A percentile compares a stretch with the other conserved stretches of the same genome.
Conservation (phyloP, 495 filamentous ascomycete species). For the Aspergillus taichungensis region DNA sequence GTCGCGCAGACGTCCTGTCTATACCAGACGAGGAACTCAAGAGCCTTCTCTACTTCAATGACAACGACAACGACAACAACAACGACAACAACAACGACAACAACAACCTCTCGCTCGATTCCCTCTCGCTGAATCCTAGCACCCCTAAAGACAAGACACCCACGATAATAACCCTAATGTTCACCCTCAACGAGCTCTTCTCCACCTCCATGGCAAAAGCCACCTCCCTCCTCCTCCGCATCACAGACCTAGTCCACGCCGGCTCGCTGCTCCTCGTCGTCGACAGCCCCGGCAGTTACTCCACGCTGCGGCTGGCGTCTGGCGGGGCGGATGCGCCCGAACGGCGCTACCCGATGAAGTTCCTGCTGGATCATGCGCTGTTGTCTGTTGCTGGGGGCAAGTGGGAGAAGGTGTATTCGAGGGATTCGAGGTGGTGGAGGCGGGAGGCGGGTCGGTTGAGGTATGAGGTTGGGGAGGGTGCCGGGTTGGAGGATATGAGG, state of each 20-base stretch:
- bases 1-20: constrained; percentile 54
- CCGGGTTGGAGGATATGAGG: constrained; percentile 79
- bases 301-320: constrained; percentile 58
- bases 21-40: constrained; percentile 32
- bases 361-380: constrained; percentile 79
- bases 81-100: neutral
- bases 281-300: constrained; percentile 90
- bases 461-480: constrained; percentile 63
- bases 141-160: neutral
- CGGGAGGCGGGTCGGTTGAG: constrained; percentile 52
- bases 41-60: constrained; percentile 21
- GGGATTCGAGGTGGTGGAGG: constrained; percentile 78
- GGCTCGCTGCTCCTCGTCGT: constrained; percentile 73
- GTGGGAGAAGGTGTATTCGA: constrained; percentile 64
- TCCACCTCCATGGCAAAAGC: constrained; percentile 61
- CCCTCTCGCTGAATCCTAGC: too few species aligned
- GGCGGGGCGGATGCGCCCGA: constrained; percentile 28
- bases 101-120: too few species aligned
- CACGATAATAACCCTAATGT: constrained; percentile 72
- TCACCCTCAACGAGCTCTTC: constrained; percentile 97
- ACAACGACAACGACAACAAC: neutral
- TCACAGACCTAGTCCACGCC: constrained; percentile 45
- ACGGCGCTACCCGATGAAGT: constrained; percentile 86
- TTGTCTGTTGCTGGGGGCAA: constrained; percentile 40
- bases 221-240: constrained; percentile 59